Conservation (phyloP, 768 basidiomycete species). For the Suillus clintonianus region DNA sequence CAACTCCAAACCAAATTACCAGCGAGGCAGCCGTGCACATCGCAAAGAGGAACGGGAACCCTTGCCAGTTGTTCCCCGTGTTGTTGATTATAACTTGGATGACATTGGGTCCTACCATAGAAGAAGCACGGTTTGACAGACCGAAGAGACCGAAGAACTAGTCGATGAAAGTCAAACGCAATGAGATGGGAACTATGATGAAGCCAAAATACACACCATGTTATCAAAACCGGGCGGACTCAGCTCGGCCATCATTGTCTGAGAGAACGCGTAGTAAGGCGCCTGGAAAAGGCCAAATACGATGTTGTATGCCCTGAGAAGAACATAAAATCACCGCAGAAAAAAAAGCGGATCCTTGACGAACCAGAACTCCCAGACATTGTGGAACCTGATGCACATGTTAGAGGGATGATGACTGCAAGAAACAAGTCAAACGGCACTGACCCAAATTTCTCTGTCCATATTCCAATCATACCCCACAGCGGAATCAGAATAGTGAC, state of each 20-base stretch:
- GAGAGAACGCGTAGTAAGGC: slow-evolving; percentile 84
- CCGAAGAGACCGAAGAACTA: slow-evolving; percentile 89
- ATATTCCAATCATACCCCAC: slow-evolving; percentile 87
- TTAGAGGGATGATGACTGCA: not conserved
- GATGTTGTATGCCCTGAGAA: slow-evolving; percentile 71
- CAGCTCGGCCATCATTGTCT: slow-evolving; percentile 89
- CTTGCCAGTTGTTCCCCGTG: slow-evolving; percentile 76
- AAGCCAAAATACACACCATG: slow-evolving; percentile 44
- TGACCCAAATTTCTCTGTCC: slow-evolving; percentile 75
- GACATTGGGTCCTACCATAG: slow-evolving; percentile 85
- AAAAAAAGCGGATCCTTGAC: slow-evolving; percentile 9
- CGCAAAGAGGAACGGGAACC: slow-evolving; percentile 83
- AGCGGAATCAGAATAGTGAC: slow-evolving; percentile 77
- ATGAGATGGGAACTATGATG: not conserved
- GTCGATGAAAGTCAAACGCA: not conserved
- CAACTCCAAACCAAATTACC: slow-evolving; percentile 77
- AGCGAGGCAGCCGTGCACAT: slow-evolving; percentile 65
- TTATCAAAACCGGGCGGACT: slow-evolving; percentile 88
- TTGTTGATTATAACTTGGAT: slow-evolving; percentile 80
- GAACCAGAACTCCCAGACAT: slow-evolving; percentile 87
- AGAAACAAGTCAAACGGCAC: not conserved
- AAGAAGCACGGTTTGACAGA: slow-evolving; percentile 82
- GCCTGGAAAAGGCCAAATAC: slow-evolving; percentile 83
- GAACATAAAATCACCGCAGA: slow-evolving; percentile 1
- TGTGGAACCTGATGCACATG: slow-evolving; percentile 57